phyloP scores from a whole-genome alignment of 176 grass and related monocot genomes.

The Bonia amplexicaulis region DNA sequence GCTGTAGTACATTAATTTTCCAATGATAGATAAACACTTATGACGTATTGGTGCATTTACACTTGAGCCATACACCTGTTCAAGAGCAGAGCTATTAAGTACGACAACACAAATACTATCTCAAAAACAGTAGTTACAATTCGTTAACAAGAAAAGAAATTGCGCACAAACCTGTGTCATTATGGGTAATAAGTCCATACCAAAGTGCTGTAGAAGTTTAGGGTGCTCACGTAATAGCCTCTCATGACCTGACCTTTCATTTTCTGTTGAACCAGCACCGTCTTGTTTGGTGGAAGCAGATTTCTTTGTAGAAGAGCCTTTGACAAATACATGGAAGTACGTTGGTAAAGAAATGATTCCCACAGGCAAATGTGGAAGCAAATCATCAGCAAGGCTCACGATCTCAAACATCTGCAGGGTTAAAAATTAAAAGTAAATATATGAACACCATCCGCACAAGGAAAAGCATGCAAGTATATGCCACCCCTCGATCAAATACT shows the following conservation, averaged over 20 bases:
- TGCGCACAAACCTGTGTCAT: slow-evolving; percentile 57
- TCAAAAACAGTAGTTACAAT: not conserved
- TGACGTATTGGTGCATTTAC: slow-evolving; percentile 81
- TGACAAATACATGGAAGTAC: slow-evolving; percentile 52
- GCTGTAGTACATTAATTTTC: slow-evolving; percentile 91
- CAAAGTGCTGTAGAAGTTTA: slow-evolving; percentile 85
- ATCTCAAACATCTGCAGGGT: slow-evolving; percentile 81
- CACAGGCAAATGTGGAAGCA: slow-evolving; percentile 76
- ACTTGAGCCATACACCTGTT: slow-evolving; percentile 86
- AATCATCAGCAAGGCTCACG: slow-evolving; percentile 86
- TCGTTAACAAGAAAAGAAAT: not conserved
- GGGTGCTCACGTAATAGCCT: slow-evolving; percentile 80
- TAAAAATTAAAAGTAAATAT: not conserved
- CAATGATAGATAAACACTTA: slow-evolving; percentile 84
- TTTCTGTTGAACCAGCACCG: slow-evolving; percentile 52
- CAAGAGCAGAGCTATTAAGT: not conserved
- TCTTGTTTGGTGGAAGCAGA: slow-evolving; percentile 47
- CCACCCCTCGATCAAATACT: not conserved
- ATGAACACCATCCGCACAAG: not conserved
- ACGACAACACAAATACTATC: not conserved
- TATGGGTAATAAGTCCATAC: slow-evolving; percentile 81
- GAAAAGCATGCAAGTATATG: slow-evolving; percentile 6
- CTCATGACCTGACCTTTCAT: slow-evolving; percentile 74
- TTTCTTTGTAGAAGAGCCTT: slow-evolving; percentile 61
- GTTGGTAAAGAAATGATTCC: slow-evolving; percentile 78